phyloP scores from a whole-genome alignment of 176 grass and related monocot genomes.

The Triticum turgidum region DNA sequence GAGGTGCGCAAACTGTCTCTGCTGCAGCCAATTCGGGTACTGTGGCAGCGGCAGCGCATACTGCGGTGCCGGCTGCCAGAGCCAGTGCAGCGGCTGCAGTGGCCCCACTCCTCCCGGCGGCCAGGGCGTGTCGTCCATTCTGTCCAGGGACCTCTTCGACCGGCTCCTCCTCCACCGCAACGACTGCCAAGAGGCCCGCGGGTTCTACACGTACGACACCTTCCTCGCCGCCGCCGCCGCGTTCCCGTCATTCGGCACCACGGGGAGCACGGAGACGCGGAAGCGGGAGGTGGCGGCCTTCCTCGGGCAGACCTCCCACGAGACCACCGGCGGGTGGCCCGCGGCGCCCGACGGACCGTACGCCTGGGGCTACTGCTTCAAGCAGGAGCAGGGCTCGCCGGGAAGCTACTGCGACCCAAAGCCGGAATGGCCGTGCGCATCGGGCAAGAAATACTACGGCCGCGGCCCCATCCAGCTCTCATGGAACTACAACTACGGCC shows the following conservation, averaged over 20 bases:
- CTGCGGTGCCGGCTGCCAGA: background rate
- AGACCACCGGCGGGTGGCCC: slow-evolving; percentile 48
- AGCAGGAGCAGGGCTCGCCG: too few relatives aligned
- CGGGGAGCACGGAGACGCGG: background rate
- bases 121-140: slow-evolving; percentile 25
- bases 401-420: slow-evolving; percentile 26
- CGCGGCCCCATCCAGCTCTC: slow-evolving; percentile 50
- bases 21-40: slow-evolving; percentile 40
- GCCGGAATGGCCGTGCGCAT: slow-evolving; percentile 26
- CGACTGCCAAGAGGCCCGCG: slow-evolving; percentile 30
- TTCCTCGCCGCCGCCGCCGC: background rate
- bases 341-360: slow-evolving; percentile 30
- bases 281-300: too few relatives aligned
- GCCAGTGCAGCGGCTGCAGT: background rate
- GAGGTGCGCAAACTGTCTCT: slow-evolving; percentile 2
- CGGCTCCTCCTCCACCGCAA: slow-evolving; percentile 33
- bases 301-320: slow-evolving; percentile 6
- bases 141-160: background rate
- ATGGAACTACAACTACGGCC: slow-evolving; percentile 42
- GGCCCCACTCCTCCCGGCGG: background rate
- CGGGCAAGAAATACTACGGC: slow-evolving; percentile 34
- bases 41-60: background rate
- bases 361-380: background rate
- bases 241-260: slow-evolving; percentile 30
- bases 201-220: slow-evolving; percentile 11